Evolutionary conservation across 371 early-diverging fungal genomes (phyloP).

Genomic region (Batrachochytrium dendrobatidis): DNA sequence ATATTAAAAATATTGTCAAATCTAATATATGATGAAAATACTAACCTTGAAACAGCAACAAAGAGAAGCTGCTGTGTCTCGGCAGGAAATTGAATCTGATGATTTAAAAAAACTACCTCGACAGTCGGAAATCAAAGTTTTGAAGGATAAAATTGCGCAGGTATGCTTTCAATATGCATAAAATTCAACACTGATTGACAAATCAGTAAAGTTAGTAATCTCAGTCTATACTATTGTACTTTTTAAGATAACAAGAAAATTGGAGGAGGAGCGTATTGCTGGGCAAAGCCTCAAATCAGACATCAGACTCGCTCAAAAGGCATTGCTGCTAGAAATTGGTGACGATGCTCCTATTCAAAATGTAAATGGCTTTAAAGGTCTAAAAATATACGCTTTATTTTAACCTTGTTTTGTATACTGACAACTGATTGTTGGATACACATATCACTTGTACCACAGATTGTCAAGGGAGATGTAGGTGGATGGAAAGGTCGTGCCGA

Average conservation of each 20-base stretch:
- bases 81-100: too few species aligned
- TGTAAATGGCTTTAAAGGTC: too few species aligned
- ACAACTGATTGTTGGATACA: neutral
- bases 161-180: constrained; percentile 5
- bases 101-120: neutral
- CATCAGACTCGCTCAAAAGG: constrained; percentile 16
- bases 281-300: constrained; percentile 17
- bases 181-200: neutral
- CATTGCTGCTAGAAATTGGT: constrained; percentile 25
- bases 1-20: neutral
- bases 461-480: constrained; percentile 8
- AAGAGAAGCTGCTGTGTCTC: too few species aligned
- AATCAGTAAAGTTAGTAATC: neutral
- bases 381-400: too few species aligned
- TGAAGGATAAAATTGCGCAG: constrained; percentile 19
- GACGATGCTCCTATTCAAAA: constrained; percentile 14
- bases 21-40: constrained; percentile 4
- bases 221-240: neutral
- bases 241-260: constrained; percentile 11
- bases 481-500: constrained; percentile 32
- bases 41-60: neutral
- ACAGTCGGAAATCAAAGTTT: constrained; percentile 9
- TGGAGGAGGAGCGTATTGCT: constrained; percentile 34
- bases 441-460: constrained; percentile 6
- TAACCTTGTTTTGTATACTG: neutral